Base-by-base conservation (phyloP, 208 protist species). In the Crithidia expoeki region DNA sequence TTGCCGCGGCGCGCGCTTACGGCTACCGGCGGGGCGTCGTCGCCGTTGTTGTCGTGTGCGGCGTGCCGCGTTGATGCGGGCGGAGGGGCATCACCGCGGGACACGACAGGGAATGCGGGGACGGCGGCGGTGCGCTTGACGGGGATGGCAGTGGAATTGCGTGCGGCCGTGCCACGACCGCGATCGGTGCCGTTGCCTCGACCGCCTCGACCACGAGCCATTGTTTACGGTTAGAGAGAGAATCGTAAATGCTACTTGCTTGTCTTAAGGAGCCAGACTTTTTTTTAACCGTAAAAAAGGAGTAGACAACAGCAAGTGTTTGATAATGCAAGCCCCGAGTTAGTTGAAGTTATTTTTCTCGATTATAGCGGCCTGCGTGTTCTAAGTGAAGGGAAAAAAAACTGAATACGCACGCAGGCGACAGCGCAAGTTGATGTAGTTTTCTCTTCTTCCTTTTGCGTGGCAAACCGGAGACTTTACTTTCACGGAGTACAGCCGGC, bases 21-120 rank as follows among this genome's bases (percentile, higher is more conserved):
- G 4, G 70, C 73, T 14, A 65, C 66, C 17, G 81, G 81, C 32
- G 81, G 72, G 11, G 81, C 69, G n/a, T 86, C 81, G 38, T 86
- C 80, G 47, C 40, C 67, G 36, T 33, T 36, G 36, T 72, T 25
- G 58, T 65, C 38, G 34, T 30, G 19, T 38, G 42, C 42, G 14
- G 42, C 12, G 16, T 47, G 42, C 42, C 9, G 14, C 5, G 42
- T 17, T 9, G 42, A 5, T 9, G 14, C 5, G 5, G 42, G 32
- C 30, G 21, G 4, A 10, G 42, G 12, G 12, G 36, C 28, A 4
- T 21, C 58, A 4, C 27, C 74, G 33, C 78, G 61, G 17, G 65
- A 68, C 25, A 83, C 50, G 7, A 83, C 78, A 5, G 78, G 78
- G 30, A 83, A 83, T 25, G 71, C 55, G 2, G 78, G 72, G 0